phyloP scores from a whole-genome alignment of 1,284 basidiomycete genomes.

The Rhodotorula mucilaginosa region DNA sequence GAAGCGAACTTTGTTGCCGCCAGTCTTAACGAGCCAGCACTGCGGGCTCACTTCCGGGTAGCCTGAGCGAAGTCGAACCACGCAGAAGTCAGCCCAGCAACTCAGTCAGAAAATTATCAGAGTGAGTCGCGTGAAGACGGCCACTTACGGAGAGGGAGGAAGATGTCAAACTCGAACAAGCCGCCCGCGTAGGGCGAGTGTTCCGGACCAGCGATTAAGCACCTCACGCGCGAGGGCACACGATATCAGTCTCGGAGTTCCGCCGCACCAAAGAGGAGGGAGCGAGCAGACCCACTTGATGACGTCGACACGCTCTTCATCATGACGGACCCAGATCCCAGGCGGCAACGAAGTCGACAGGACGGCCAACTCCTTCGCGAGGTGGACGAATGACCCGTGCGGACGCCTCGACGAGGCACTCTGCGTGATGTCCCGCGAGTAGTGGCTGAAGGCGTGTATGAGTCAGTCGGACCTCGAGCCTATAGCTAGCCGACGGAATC shows the following conservation, averaged over 20 bases:
- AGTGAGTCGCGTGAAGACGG: no score
- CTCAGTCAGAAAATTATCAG: background rate
- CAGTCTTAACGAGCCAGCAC: constrained; percentile 24
- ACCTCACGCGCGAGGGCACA: constrained; percentile 49
- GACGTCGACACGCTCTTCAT: constrained; percentile 60
- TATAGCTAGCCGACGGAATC: constrained; percentile 3
- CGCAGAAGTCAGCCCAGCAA: background rate
- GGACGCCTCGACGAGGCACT: constrained; percentile 53
- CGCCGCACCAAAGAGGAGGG: background rate
- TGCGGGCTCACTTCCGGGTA: constrained; percentile 18
- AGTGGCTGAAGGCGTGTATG: constrained; percentile 48
- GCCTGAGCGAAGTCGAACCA: background rate
- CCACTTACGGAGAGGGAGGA: constrained; percentile 52
- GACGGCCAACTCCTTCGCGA: constrained; percentile 59
- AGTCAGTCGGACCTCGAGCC: no score
- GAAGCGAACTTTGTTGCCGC: constrained; percentile 3
- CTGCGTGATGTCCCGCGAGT: constrained; percentile 47
- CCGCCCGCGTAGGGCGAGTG: constrained; percentile 59
- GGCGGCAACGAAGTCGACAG: constrained; percentile 58
- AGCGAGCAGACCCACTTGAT: constrained; percentile 30
- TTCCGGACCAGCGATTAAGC: constrained; percentile 60
- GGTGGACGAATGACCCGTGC: constrained; percentile 57
- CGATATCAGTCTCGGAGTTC: background rate
- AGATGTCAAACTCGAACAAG: constrained; percentile 61
- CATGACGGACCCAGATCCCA: constrained; percentile 59